Evolutionary conservation across 2,329 filamentous ascomycete genomes (phyloP).

Genomic region (Colletotrichum noveboracense): DNA sequence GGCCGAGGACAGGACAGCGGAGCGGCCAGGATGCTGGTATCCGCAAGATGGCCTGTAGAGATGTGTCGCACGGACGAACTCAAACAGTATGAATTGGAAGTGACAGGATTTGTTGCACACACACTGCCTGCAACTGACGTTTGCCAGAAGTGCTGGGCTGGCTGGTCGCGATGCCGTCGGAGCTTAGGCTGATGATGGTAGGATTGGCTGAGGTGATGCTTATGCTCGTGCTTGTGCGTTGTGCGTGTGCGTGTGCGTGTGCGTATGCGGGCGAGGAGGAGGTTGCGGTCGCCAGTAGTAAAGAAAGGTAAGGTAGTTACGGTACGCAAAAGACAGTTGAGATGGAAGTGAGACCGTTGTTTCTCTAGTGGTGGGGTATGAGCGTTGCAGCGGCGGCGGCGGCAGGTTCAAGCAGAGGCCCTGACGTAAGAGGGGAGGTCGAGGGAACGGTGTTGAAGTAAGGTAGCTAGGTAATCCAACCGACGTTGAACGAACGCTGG

Average conservation of each 20-base stretch:
- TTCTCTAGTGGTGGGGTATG: background rate
- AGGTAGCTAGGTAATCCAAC: background rate
- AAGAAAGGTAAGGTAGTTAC: background rate
- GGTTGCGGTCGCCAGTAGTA: background rate
- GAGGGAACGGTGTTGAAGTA: background rate
- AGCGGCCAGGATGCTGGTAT: background rate
- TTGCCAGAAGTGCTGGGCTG: background rate
- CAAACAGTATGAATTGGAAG: background rate
- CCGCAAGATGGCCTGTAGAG: background rate
- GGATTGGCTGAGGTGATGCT: background rate
- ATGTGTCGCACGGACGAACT: background rate
- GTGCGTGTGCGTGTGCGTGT: no score
- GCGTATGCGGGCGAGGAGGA: background rate
- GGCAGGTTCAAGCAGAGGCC: background rate
- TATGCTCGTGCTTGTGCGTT: background rate
- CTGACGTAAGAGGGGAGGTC: background rate
- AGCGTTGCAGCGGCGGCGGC: background rate
- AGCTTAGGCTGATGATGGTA: background rate
- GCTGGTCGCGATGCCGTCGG: background rate
- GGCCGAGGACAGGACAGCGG: background rate
- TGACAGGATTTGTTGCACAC: background rate
- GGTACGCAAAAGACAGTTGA: background rate
- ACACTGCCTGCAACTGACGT: background rate
- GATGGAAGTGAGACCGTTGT: background rate
- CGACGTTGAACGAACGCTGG: background rate